These are phyloP conservation scores for Sphagnum tenellum DNA, from an alignment of 225 moss, liverwort and hornwort species.

Conservation along the genomic window DNA sequence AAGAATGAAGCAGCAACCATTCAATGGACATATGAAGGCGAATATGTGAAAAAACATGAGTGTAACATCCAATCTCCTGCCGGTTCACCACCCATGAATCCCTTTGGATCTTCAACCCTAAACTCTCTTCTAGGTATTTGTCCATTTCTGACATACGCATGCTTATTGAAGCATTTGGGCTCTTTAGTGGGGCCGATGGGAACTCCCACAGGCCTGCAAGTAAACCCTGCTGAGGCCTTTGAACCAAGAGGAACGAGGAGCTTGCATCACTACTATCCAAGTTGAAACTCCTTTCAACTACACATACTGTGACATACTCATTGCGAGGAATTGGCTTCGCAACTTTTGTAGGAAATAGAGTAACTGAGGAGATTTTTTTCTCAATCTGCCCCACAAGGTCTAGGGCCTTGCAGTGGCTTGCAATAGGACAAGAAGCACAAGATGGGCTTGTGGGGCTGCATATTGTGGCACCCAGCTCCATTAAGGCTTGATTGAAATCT, in stretches of 20 bases:
- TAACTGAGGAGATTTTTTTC: constrained; percentile 33
- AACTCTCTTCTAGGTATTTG: constrained; percentile 30
- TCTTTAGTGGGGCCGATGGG: constrained; percentile 64
- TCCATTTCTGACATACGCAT: constrained; percentile 48
- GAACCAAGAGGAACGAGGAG: constrained; percentile 60
- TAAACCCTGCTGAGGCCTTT: constrained; percentile 67
- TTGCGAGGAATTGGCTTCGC: constrained; percentile 56
- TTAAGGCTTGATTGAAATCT: constrained; percentile 88
- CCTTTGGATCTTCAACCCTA: constrained; percentile 36
- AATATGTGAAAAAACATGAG: constrained; percentile 87
- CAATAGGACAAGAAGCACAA: constrained; percentile 67
- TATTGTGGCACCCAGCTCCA: constrained; percentile 94
- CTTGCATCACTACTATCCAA: not conserved
- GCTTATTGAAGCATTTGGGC: constrained; percentile 23
- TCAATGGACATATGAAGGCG: constrained; percentile 85
- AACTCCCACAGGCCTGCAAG: constrained; percentile 99
- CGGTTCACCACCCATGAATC: constrained; percentile 27
- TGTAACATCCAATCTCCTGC: constrained; percentile 55
- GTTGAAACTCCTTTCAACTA: constrained; percentile 30
- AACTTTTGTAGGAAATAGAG: constrained; percentile 65
- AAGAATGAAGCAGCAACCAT: constrained; percentile 47
- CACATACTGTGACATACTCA: constrained; percentile 71
- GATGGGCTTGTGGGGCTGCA: constrained; percentile 75
- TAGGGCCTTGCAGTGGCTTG: constrained; percentile 67
- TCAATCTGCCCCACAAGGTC: constrained; percentile 28